Evolutionary conservation across 2,329 filamentous ascomycete genomes (phyloP), one percentile per base, ranked within the genome.

Genomic region (Fusarium proliferatum): DNA sequence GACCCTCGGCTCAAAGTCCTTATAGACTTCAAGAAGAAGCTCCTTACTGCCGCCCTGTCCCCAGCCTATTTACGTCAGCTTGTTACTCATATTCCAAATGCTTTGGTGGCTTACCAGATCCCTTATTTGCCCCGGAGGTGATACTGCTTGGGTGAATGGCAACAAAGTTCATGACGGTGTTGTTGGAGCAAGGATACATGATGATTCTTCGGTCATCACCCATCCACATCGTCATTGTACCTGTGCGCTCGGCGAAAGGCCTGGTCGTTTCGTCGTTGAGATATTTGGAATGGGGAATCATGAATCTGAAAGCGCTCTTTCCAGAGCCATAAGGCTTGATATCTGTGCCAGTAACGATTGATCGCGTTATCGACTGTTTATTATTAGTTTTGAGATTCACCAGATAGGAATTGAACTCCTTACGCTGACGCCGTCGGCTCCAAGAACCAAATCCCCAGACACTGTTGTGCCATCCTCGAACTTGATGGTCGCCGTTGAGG

Each of bases 261-360:
- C 73, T 73, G 1, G 74, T 72, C 6, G 41, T 38, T 12, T 78
- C 76, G 4, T 79, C 71, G 9, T 79, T 74, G 4, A 33, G 78
- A 67, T 87, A 79, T 11, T 76, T 80, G 4, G 84, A 77, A 9
- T 69, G 65, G 0, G 85, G 82, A 0, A 90, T 82, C 38, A 89
- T 73, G 76, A 89, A 90, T 12, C 88, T 81, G 73, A 89, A 90
- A 1, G 88, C 87, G 56, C 85, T 88, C 74, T 88, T 88, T 15
- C 88, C 88, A 3, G 84, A 85, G 4, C 83, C 81, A 46, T 83
- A 84, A 0, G 85, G 80, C 12, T 79, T 80, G 36, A 76, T 53
- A 1, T 62, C 58, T 7, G 74, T 59, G 12, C 73, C 78, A 5
- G 62, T 73, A 0, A 81, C 66, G 2, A 67, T 69, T 67, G 73